Evolutionary conservation across 805 yeast species (phyloP), one percentile per base, ranked within the genome.

Genomic region (Wickerhamomyces rabaulensis): DNA sequence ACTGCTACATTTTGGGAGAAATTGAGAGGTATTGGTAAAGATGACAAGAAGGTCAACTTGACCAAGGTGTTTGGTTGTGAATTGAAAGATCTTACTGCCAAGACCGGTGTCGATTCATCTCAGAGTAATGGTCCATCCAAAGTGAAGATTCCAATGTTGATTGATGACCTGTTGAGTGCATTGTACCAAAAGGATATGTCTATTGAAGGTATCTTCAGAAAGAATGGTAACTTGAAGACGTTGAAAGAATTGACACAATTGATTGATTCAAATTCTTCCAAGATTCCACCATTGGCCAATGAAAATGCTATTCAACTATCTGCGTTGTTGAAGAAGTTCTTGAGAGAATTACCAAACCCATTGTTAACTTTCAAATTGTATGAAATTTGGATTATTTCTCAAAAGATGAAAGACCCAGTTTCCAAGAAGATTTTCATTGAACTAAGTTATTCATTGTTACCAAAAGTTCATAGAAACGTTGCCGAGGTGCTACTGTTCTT

Each of bases 261-360:
- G 41, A 84, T 92, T 53, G 94, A 94, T 65, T 70, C 75, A 40
- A 73, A 77, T 54, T 96, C 97, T 2, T 75, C 80, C 20, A 78
- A 73, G 47, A 75, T 82, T 9, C 94, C 95, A 0, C 82, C 82
- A 55, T 74, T 90, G 33, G 73, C 80, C 20, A 74, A 70, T 44
- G 97, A 92, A 62, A 83, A 82, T 44, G 91, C 96, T 0, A 87
- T 94, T 39, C 99, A 94, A 67, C 69, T 94, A 43, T 96, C 98
- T 1, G 98, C 98, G 0, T 68, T 94, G 52, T 70, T 94, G 70
- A 94, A 94, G 65, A 90, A 87, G 66, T 94, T 90, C 72, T 67
- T 91, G 41, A 76, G 99, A 58, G 97, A 91, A 48, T 71, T 94
- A 64, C 99, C 99, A 1, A 90, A 84, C 58, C 98, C 99, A 1